These are phyloP conservation scores for Mycena floridula DNA, from an alignment of 768 basidiomycete genomes.

Conservation along the genomic window DNA sequence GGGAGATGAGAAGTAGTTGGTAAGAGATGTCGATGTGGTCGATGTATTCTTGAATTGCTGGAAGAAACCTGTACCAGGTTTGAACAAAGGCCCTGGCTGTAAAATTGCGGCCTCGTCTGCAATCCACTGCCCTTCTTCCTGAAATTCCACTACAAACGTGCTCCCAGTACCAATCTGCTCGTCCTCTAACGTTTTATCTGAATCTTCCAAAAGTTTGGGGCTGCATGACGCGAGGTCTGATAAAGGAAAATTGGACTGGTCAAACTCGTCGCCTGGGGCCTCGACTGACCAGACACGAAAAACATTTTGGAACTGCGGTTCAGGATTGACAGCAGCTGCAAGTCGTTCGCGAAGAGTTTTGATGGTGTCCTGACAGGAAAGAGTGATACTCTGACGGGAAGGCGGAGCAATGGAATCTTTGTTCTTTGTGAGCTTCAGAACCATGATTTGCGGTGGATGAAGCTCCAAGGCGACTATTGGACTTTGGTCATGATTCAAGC, in stretches of 20 bases:
- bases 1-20: constrained; percentile 50
- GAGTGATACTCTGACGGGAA: constrained; percentile 29
- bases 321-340: constrained; percentile 27
- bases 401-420: constrained; percentile 13
- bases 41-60: neutral
- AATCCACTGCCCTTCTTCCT: constrained; percentile 53
- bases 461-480: constrained; percentile 61
- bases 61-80: neutral
- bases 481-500: too few species aligned
- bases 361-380: constrained; percentile 49
- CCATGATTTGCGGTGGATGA: constrained; percentile 58
- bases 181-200: constrained; percentile 50
- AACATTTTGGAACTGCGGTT: constrained; percentile 23
- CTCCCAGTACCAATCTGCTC: constrained; percentile 50
- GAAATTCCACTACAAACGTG: constrained; percentile 73
- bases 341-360: constrained; percentile 34
- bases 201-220: constrained; percentile 38
- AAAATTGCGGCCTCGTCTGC: constrained; percentile 23
- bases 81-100: neutral
- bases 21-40: constrained; percentile 20
- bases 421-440: constrained; percentile 39
- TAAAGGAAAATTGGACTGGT: constrained; percentile 24
- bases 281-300: constrained; percentile 65
- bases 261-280: constrained; percentile 29
- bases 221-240: constrained; percentile 23